Conservation (phyloP, 2,329 filamentous ascomycete species). For the Zymoseptoria pseudotritici region DNA sequence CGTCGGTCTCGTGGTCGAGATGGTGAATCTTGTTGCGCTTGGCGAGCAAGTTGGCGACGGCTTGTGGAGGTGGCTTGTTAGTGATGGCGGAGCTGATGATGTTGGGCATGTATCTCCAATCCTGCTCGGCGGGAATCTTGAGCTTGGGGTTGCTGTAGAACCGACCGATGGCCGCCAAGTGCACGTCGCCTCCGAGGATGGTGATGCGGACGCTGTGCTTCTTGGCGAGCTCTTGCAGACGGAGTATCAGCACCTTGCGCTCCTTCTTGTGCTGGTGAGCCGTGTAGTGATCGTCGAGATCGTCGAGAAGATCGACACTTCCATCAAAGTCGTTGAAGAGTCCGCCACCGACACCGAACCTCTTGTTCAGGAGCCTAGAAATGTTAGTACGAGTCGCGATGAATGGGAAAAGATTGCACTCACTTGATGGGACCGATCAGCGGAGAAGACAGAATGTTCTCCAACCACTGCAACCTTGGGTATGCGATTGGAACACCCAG, state of each 20-base stretch:
- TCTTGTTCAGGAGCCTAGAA: constrained; percentile 74
- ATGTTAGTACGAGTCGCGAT: background rate
- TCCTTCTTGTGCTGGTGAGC: constrained; percentile 86
- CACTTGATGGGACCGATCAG: constrained; percentile 76
- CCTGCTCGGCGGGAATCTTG: constrained; percentile 49
- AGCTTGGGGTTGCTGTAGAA: constrained; percentile 57
- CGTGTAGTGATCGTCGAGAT: constrained; percentile 70
- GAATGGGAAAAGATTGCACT: background rate
- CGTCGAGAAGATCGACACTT: constrained; percentile 56
- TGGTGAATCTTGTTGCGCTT: constrained; percentile 60
- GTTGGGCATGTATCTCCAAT: constrained; percentile 58
- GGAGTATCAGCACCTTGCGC: constrained; percentile 63
- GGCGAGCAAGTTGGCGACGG: constrained; percentile 58
- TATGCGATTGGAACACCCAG: constrained; percentile 65
- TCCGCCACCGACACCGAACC: constrained; percentile 76
- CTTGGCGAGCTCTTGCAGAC: constrained; percentile 53
- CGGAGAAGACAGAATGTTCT: constrained; percentile 70
- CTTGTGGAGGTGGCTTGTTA: constrained; percentile 59
- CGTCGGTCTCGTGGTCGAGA: constrained; percentile 54
- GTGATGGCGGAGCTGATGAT: constrained; percentile 59
- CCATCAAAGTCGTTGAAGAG: constrained; percentile 94
- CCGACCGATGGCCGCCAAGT: constrained; percentile 55
- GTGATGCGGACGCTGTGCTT: constrained; percentile 51
- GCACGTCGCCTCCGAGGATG: constrained; percentile 58
- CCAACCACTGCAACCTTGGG: constrained; percentile 83